Conservation (phyloP, 352 stramenopile genomes). For the Aphanomyces cochlioides region DNA sequence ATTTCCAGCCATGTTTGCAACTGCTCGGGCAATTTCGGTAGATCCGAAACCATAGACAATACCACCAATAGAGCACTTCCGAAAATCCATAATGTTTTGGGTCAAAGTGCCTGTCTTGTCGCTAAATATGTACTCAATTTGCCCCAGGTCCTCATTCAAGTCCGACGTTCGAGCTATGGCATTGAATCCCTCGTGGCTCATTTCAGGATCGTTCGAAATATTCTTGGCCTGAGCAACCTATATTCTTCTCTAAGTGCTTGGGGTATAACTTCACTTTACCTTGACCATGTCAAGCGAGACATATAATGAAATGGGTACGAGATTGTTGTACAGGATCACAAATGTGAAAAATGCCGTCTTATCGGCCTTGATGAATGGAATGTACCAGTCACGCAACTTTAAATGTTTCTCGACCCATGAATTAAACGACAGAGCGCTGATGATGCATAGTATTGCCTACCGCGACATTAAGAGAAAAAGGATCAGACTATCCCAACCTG, state of each 20-base stretch:
- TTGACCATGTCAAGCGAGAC: conserved; percentile 93
- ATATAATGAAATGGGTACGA: conserved; percentile 96
- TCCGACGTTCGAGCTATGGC: conserved; percentile 67
- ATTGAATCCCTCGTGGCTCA: conserved; percentile 51
- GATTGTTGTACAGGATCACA: conserved; percentile 92
- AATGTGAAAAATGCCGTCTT: conserved; percentile 91
- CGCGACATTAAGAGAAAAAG: background rate
- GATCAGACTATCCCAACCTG: conserved; percentile 33
- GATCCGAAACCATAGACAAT: conserved; percentile 62
- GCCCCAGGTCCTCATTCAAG: conserved; percentile 86
- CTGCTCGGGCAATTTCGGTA: conserved; percentile 62
- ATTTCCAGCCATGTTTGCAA: conserved; percentile 41
- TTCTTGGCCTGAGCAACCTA: conserved; percentile 66
- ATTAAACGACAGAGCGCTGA: conserved; percentile 51
- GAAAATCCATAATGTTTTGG: conserved; percentile 90
- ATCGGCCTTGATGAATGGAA: conserved; percentile 15
- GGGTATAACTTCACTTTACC: conserved; percentile 56
- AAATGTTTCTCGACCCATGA: background rate
- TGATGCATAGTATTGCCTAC: conserved; percentile 45
- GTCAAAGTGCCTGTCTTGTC: conserved; percentile 95
- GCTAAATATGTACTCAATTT: conserved; percentile 91
- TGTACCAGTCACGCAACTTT: conserved; percentile 42
- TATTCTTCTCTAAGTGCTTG: conserved; percentile 90
- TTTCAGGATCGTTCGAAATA: conserved; percentile 57
- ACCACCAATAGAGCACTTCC: conserved; percentile 51